Evolutionary conservation across 2,329 filamentous ascomycete species (phyloP).

Genomic region (Lecanoromycetidae sp.): DNA sequence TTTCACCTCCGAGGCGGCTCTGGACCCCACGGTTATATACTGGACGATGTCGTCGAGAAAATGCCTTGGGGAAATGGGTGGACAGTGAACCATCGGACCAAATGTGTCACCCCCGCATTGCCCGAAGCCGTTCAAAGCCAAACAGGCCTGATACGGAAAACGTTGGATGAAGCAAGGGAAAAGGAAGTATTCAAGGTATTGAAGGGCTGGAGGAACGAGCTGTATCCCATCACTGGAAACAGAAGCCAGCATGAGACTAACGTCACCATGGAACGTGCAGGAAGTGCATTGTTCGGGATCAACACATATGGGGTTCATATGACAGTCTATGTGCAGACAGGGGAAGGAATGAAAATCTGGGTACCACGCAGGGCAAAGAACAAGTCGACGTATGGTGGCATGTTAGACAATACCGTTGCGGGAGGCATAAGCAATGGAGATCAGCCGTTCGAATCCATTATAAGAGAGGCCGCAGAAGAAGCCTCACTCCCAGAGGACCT

Average conservation of each 20-base stretch:
- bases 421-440: slow-evolving; percentile 75
- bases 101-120: slow-evolving; percentile 2
- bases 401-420: slow-evolving; percentile 90
- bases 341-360: slow-evolving; percentile 64
- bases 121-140: background rate
- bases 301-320: slow-evolving; percentile 73
- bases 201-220: slow-evolving; percentile 66
- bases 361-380: slow-evolving; percentile 60
- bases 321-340: slow-evolving; percentile 53
- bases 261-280: slow-evolving; percentile 66
- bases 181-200: slow-evolving; percentile 62
- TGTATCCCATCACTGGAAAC: slow-evolving; percentile 61
- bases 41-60: slow-evolving; percentile 24
- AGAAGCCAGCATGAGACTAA: slow-evolving; percentile 33
- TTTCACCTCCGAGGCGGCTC: slow-evolving; percentile 57
- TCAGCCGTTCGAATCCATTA: slow-evolving; percentile 63
- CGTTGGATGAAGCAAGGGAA: slow-evolving; percentile 56
- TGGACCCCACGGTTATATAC: slow-evolving; percentile 50
- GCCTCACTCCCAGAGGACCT: slow-evolving; percentile 62
- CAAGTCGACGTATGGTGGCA: slow-evolving; percentile 82
- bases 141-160: slow-evolving; percentile 24
- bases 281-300: slow-evolving; percentile 60
- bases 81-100: slow-evolving; percentile 37
- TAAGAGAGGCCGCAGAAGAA: slow-evolving; percentile 82
- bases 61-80: slow-evolving; percentile 47